Base-by-base conservation (phyloP, 805 yeast species). In the Kodamaea hsintzibuensis region DNA sequence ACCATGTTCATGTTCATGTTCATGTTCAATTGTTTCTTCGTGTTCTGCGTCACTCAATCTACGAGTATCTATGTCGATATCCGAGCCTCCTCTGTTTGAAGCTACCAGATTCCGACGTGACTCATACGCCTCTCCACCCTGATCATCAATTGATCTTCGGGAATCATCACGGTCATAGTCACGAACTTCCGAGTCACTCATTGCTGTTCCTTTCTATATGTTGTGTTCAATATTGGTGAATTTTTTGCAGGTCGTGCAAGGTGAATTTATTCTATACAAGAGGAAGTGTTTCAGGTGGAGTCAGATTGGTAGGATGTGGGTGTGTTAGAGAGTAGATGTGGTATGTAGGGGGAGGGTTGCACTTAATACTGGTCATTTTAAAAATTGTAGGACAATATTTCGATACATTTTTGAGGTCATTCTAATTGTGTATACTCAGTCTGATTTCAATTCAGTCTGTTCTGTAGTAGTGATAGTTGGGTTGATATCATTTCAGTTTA, bases 121-220 rank as follows among this genome's bases (percentile, higher is more conserved):
- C 17, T 42, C 51, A 22, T 30, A 30, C 10, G 10, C 10, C 3
- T 30, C 35, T 30, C 38, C 25, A 6, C 30, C 35, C 9, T 22
- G 17, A 17, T 40, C 19, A 8, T 40, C 44, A 19, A 19, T 17
- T 10, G 44, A 40, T 40, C 44, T 17, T 40, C 44, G 44, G 10
- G 42, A 14, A 16, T 22, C 25, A 12, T 42, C 47, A 18, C 54
- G 47, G 3, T 57, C 58, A 40, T 57, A 57, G n/a, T 55, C 60
- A 25, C 46, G 51, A 5, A 43, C 59, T 42, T 58, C 60, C 27
- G 52, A 47, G 45, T 60, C 63, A 55, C 59, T 58, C 63, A 58
- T 59, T 14, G 44, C 44, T 40, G 44, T 40, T 43, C 47, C 14
- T 27, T 43, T 39, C 42, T 14, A 10, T 9, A 17, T 22, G 14